phyloP scores from a whole-genome alignment of 805 yeast genomes.

The Komagataella ulmi region DNA sequence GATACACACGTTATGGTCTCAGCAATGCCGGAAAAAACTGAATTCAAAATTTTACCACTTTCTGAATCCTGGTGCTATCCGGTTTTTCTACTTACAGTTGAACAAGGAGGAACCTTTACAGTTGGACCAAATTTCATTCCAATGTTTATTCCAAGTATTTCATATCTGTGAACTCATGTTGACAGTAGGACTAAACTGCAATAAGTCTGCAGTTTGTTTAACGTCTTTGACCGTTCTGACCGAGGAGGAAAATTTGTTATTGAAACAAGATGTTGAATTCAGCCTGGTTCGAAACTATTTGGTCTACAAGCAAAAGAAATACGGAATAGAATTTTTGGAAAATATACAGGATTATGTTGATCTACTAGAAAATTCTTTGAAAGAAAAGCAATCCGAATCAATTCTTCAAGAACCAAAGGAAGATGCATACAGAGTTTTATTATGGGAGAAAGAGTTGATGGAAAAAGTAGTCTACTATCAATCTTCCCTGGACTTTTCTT shows the following conservation, averaged over 20 bases:
- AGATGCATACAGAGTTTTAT: not conserved
- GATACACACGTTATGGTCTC: not conserved
- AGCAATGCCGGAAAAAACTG: not conserved
- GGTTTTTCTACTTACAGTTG: not conserved
- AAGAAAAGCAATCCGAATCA: not conserved
- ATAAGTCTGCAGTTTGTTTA: not conserved
- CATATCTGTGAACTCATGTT: not conserved
- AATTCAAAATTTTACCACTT: not conserved
- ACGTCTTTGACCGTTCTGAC: not conserved
- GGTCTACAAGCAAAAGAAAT: not conserved
- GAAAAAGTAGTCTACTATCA: not conserved
- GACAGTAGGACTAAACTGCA: not conserved
- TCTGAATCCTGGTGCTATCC: not conserved
- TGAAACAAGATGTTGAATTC: not conserved
- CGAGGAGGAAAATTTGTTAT: not conserved
- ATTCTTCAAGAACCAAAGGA: not conserved
- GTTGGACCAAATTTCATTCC: not conserved
- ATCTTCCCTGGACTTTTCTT: conserved; percentile 7
- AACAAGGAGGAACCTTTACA: not conserved
- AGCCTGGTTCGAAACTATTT: not conserved
- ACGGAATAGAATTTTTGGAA: not conserved
- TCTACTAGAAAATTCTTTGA: not conserved
- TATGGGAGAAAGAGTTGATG: not conserved
- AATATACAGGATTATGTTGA: not conserved
- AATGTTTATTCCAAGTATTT: not conserved